Evolutionary conservation across 345 rosid genomes (phyloP), one percentile per base, ranked within the genome.

Genomic region (Euphorbia lathyris): DNA sequence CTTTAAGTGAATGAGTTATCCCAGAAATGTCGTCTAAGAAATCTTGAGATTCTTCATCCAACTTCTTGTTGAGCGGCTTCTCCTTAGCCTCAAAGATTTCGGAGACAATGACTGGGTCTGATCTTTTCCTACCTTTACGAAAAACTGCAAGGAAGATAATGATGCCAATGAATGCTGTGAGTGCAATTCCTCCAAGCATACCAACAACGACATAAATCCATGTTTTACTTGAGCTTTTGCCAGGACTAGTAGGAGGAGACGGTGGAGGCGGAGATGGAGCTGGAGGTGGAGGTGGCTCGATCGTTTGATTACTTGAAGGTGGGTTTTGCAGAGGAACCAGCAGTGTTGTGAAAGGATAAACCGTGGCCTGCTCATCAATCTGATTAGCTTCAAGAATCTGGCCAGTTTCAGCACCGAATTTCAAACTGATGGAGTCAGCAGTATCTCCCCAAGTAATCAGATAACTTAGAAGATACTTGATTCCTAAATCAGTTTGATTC

Each of bases 131-230:
- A 26, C 67, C 67, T 66, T 30, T 61, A 20, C 80, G 63, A 38
- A 74, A 74, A 61, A 68, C 9, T 9, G 73, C 11, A 63, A 70
- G 78, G 83, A 79, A 86, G 36, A 86, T 17, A 56, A 63, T 20
- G 7, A 23, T 53, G 14, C 88, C 80, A 29, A 75, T 13, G 45
- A 70, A 56, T 40, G 72, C 14, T 9, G 79, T 50, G 43, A 86
- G 45, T 58, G 62, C 81, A 73, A 50, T 73, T 77, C 93, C 93
- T 50, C 74, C 87, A 19, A 82, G 61, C 71, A 81, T 75, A 29
- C 90, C 87, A n/a, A 68, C 77, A 48, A 84, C 61, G 27, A 74
- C 72, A 71, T 83, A 88, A 53, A 88, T 51, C 98, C 97, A 87
- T n/a, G 87, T 79, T 71, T 66, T 80, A 42, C 42, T 80, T 13